Base-by-base conservation (phyloP, 2,329 filamentous ascomycete genomes). In the Juglanconis oblonga region DNA sequence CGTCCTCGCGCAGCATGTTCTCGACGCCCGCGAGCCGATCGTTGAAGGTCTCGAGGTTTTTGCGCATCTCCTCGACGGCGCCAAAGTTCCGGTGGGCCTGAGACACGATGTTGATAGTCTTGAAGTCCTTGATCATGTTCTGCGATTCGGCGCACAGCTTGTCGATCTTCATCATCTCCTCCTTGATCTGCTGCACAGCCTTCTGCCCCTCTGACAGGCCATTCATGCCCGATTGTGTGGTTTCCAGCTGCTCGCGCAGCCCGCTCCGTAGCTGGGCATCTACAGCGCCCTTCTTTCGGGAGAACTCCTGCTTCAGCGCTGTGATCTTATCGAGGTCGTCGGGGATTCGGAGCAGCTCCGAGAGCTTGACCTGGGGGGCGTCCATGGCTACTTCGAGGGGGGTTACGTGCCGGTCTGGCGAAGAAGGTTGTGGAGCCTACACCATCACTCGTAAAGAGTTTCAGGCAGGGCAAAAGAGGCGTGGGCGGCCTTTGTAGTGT, bases 131-230 rank as follows among this genome's bases (percentile, higher is more conserved):
- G 70, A 99, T 97, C 87, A 97, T 97, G 72, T 91, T 92, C 79
- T 98, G 94, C 57, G 93, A 93, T 76, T 99, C 96, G 64, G 93
- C 92, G 78, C 95, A 99, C 65, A 99, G 85, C 77, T 91, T 92
- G 79, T 99, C 95, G 70, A 99, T 98, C 77, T 94, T 96, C 81
- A 96, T 92, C 86, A 99, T 95, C 79, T 99, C 95, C 67, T 98
- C 94, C 75, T 96, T 97, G 77, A 97, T 97, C 68, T 90, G 86
- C 71, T 91, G 89, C 40, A 99, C 91, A 63, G 91, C 91, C 74
- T 93, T 90, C 76, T 98, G 93, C 59, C 93, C 93, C 71, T 97
- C 92, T 49, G 86, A 87, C 65, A 99, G 88, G 64, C 90, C 90
- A 65, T 80, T 89, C 87, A 99, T 97, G 73, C 95, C 95, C 67